Base-by-base conservation (phyloP, 441 rosid species). In the Omphalea diandra region DNA sequence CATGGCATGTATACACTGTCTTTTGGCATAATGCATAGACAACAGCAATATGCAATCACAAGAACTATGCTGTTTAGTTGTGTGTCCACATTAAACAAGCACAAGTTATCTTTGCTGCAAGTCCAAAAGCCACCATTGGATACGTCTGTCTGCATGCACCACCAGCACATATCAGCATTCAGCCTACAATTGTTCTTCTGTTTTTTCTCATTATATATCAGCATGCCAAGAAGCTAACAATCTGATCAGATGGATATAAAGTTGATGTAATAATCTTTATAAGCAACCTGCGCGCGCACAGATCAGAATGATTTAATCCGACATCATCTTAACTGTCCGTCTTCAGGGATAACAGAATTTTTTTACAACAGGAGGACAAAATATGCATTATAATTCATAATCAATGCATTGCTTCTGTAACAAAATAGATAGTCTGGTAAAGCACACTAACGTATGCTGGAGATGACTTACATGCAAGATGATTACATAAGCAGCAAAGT, bases 261-360 rank as follows among this genome's bases (percentile, higher is more conserved):
- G 47, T 1, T 17, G 50, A 68, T 68, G 52, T 18, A 9, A 54
- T 55, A 15, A 40, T 53, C 56, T 68, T 55, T 31, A 55, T 55
- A 41, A 68, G 40, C 29, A 40, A 41, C 41, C 31, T 26, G 53
- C 63, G n/a, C 56, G 17, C 63, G 29, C 69, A 32, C 67, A 35
- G 27, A 43, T 27, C 53, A 18, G 5, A 49, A 46, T 64, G 55
- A 46, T 46, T 46, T 18, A 18, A 49, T 33, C 57, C 49, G 33
- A 68, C 71, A 68, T 68, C 71, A 68, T 40, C 71, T 47, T 31
- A n/a, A 49, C 32, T 18, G 31, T 67, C 62, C 38, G 29, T 52
- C 61, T 24, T 14, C 26, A 5, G 49, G 24, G 49, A 38, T 40
- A 38, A 7, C n/a, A 26, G 3, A 54, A n/a, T n/a, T n/a, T n/a